Evolutionary conservation across 2,329 filamentous ascomycete genomes (phyloP).

Genomic region (Ramichloridium luteum): DNA sequence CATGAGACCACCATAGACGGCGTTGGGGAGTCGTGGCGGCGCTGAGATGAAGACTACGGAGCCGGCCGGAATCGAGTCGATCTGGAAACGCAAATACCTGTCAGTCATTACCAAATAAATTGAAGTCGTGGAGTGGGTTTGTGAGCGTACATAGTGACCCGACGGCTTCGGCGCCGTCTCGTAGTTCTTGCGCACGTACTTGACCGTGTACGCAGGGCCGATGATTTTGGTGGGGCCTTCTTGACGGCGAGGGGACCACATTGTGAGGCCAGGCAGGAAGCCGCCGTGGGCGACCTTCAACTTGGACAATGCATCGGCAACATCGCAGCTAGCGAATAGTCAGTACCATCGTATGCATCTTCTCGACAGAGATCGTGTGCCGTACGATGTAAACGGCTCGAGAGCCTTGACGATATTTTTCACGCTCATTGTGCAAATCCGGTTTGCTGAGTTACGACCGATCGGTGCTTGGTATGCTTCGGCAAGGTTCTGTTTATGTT

Average conservation of each 20-base stretch:
- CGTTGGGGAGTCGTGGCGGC: slow-evolving; percentile 36
- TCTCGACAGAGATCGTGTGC: background rate
- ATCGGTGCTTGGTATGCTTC: too few relatives aligned
- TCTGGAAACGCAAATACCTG: too few relatives aligned
- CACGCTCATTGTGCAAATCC: too few relatives aligned
- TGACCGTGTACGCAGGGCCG: slow-evolving; percentile 44
- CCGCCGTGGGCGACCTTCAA: slow-evolving; percentile 36
- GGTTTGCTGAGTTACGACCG: too few relatives aligned
- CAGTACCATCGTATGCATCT: background rate
- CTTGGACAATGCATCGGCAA: slow-evolving; percentile 42
- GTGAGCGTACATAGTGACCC: slow-evolving; percentile 34
- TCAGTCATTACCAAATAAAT: too few relatives aligned
- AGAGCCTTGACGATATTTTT: slow-evolving; percentile 15
- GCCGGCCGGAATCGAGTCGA: slow-evolving; percentile 37
- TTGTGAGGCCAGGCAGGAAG: slow-evolving; percentile 42
- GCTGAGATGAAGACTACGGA: slow-evolving; percentile 41
- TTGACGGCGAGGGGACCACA: slow-evolving; percentile 43
- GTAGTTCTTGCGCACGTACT: slow-evolving; percentile 38
- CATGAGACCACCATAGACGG: slow-evolving; percentile 45
- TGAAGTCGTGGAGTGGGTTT: background rate
- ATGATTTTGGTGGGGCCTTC: slow-evolving; percentile 41
- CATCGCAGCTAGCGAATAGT: slow-evolving; percentile 32
- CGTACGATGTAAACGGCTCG: slow-evolving; percentile 15
- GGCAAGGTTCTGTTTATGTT: too few relatives aligned
- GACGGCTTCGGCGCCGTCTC: slow-evolving; percentile 33